Conservation (phyloP, 1,284 basidiomycete species). For the Austropuccinia psidii region DNA sequence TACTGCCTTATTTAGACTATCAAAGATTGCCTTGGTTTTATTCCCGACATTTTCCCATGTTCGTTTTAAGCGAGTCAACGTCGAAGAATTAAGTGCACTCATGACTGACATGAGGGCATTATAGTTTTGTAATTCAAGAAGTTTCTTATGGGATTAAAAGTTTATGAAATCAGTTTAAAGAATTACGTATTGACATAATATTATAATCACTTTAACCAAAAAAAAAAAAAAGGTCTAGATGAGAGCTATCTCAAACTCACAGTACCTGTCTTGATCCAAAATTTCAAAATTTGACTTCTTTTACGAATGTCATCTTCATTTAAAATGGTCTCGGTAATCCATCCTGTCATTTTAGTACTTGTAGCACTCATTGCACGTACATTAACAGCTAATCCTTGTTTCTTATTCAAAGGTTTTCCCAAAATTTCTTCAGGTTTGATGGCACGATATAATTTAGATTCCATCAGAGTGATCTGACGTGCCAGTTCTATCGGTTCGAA, state of each 20-base stretch:
- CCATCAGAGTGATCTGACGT: slow-evolving; percentile 51
- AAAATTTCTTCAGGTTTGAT: slow-evolving; percentile 50
- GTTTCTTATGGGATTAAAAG: slow-evolving; percentile 40
- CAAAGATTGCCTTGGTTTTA: slow-evolving; percentile 73
- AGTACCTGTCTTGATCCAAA: slow-evolving; percentile 50
- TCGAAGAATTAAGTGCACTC: slow-evolving; percentile 49
- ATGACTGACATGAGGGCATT: slow-evolving; percentile 51
- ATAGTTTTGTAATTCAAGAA: slow-evolving; percentile 49
- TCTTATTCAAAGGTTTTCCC: slow-evolving; percentile 46
- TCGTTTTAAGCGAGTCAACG: slow-evolving; percentile 46
- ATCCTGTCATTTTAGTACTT: slow-evolving; percentile 50
- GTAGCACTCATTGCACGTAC: slow-evolving; percentile 49
- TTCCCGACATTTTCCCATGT: slow-evolving; percentile 64
- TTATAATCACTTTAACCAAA: neutral
- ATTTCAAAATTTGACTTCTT: slow-evolving; percentile 48
- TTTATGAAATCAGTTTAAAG: slow-evolving; percentile 27
- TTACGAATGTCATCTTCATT: slow-evolving; percentile 48
- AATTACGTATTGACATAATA: slow-evolving; percentile 54
- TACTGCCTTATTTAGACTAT: slow-evolving; percentile 70
- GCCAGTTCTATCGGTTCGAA: slow-evolving; percentile 65
- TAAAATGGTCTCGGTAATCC: slow-evolving; percentile 51
- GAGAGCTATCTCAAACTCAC: slow-evolving; percentile 40
- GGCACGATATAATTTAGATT: slow-evolving; percentile 46
- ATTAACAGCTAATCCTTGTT: slow-evolving; percentile 41
- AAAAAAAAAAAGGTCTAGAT: neutral